A percentile compares a stretch with the other conserved stretches of the same genome.
Conservation (phyloP, 192 early-diverging fungal genomes). For the Dissophora ornata region DNA sequence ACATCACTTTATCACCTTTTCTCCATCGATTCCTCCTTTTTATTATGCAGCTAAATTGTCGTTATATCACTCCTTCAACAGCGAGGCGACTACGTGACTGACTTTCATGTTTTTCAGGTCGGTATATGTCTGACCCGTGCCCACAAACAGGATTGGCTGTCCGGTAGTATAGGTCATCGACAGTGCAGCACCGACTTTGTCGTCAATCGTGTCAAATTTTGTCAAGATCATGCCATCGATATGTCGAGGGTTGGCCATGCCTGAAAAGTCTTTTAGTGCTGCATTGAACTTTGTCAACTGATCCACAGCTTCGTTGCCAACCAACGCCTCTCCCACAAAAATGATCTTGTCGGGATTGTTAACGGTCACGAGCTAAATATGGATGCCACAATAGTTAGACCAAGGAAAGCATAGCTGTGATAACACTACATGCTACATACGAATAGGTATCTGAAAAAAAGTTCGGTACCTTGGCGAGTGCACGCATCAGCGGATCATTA, state of each 20-base stretch:
- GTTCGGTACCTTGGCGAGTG: slow-evolving; percentile 89
- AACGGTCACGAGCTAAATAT: slow-evolving; percentile 77
- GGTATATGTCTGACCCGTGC: slow-evolving; percentile 97
- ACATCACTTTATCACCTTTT: too few relatives aligned
- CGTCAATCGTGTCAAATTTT: slow-evolving; percentile 97
- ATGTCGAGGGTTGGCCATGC: slow-evolving; percentile 80
- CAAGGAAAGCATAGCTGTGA: too few relatives aligned
- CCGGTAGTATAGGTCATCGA: slow-evolving; percentile 97
- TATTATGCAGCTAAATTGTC: too few relatives aligned
- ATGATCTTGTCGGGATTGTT: slow-evolving; percentile 97
- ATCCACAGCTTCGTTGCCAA: slow-evolving; percentile 97
- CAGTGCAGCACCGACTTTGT: slow-evolving; percentile 95
- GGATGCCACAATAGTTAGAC: too few relatives aligned
- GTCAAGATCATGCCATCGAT: slow-evolving; percentile 97
- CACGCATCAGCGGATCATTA: slow-evolving; percentile 97
- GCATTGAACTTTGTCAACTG: slow-evolving; percentile 97
- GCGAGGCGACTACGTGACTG: slow-evolving; percentile 73
- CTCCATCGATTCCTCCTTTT: too few relatives aligned
- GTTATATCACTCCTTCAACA: slow-evolving; percentile 73
- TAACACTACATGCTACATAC: too few relatives aligned
- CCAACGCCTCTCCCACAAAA: slow-evolving; percentile 97
- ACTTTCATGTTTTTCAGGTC: slow-evolving; percentile 92
- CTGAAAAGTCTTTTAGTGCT: slow-evolving; percentile 90
- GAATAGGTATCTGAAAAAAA: too few relatives aligned
- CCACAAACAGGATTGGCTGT: slow-evolving; percentile 95